Percentiles rank a stretch among this genome's conserved stretches.
phyloP scores from a whole-genome alignment of 208 protist genomes.

The Trypanosoma theileri region DNA sequence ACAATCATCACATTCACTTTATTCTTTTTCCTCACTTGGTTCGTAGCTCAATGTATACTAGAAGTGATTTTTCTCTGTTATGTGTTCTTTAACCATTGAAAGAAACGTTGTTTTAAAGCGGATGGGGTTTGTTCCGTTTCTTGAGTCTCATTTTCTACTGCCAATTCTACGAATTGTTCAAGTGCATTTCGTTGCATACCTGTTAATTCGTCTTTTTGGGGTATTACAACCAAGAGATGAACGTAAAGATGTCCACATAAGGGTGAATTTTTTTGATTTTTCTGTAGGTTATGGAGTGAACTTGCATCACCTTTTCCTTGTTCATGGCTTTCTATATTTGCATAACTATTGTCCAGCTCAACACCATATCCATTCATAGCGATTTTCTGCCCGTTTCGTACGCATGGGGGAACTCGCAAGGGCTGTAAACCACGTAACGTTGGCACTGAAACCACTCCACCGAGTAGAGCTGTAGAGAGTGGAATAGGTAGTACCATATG shows the following conservation, averaged over 20 bases:
- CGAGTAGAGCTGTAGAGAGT: conserved; percentile 73
- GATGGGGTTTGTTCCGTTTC: conserved; percentile 25
- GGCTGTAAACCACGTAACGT: conserved; percentile 32
- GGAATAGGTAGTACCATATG: conserved; percentile 81
- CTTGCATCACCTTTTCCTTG: not conserved
- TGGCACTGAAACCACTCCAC: conserved; percentile 66
- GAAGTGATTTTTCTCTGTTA: conserved; percentile 3
- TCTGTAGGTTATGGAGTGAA: conserved; percentile 1
- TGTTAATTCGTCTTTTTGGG: conserved; percentile 45
- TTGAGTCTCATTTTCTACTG: not conserved
- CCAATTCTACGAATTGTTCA: conserved; percentile 28
- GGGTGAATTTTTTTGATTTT: no score
- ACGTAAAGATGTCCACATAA: conserved; percentile 34
- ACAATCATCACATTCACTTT: conserved; percentile 37
- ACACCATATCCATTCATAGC: conserved; percentile 40
- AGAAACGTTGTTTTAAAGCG: conserved; percentile 47
- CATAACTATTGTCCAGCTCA: not conserved
- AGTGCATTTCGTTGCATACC: conserved; percentile 62
- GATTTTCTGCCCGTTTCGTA: conserved; percentile 69
- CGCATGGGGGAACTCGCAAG: conserved; percentile 74
- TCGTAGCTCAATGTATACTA: not conserved
- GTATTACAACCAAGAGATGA: conserved; percentile 77
- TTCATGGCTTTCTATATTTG: not conserved
- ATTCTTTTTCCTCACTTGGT: conserved; percentile 17
- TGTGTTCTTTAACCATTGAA: conserved; percentile 56